These are phyloP conservation scores for Candida silvatica DNA, from an alignment of 805 yeast genomes.

Conservation along the genomic window DNA sequence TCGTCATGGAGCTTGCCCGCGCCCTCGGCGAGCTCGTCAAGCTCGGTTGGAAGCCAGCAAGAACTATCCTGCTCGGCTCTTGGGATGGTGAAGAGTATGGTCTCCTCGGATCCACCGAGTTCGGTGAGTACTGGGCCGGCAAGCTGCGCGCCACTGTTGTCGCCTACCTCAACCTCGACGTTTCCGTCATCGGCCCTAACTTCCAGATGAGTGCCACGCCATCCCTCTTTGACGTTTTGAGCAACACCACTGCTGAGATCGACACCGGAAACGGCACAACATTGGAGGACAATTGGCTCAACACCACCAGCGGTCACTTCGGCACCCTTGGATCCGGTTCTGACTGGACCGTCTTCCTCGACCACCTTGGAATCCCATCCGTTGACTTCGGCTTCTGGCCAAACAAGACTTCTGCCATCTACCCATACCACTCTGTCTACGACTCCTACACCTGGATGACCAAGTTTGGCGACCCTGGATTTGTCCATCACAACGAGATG, in stretches of 20 bases:
- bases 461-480: constrained; percentile 52
- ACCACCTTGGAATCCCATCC: constrained; percentile 52
- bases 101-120: constrained; percentile 69
- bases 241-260: constrained; percentile 34
- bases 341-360: constrained; percentile 56
- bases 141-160: constrained; percentile 40
- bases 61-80: constrained; percentile 62
- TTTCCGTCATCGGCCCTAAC: constrained; percentile 47
- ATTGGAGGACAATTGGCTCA: too few species aligned
- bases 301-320: constrained; percentile 24
- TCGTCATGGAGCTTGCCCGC: constrained; percentile 53
- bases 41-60: constrained; percentile 62
- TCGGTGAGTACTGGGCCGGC: constrained; percentile 51
- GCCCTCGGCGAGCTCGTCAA: constrained; percentile 42
- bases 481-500: constrained; percentile 46
- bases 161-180: constrained; percentile 67
- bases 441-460: constrained; percentile 70
- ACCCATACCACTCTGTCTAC: constrained; percentile 71
- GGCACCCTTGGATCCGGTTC: constrained; percentile 59
- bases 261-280: constrained; percentile 42
- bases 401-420: constrained; percentile 43
- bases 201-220: constrained; percentile 54
- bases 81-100: constrained; percentile 84
- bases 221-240: constrained; percentile 37
- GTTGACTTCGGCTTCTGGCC: constrained; percentile 49